Conservation (phyloP, 768 basidiomycete genomes). For the Tulasnella sp. region DNA sequence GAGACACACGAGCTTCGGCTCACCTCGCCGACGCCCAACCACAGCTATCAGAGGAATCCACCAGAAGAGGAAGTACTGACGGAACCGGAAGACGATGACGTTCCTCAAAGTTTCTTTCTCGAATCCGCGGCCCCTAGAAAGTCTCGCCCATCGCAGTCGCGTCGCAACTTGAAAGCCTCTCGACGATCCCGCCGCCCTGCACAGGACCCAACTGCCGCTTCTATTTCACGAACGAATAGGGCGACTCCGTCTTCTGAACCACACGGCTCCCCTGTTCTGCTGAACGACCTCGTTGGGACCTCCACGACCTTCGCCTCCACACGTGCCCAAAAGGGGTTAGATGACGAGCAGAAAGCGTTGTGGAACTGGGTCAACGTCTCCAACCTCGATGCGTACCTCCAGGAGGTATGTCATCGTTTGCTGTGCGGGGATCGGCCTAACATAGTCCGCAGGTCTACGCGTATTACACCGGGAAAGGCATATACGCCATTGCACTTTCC, state of each 20-base stretch:
- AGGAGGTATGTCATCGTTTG: slow-evolving; percentile 48
- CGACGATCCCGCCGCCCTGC: not conserved
- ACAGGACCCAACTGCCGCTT: slow-evolving; percentile 26
- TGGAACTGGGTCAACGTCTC: slow-evolving; percentile 99
- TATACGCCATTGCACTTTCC: slow-evolving; percentile 86
- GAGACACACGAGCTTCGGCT: slow-evolving; percentile 3
- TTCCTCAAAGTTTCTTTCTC: slow-evolving; percentile 76
- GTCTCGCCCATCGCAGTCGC: slow-evolving; percentile 24
- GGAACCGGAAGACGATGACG: slow-evolving; percentile 49
- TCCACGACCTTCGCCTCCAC: slow-evolving; percentile 8
- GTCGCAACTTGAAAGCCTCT: not conserved
- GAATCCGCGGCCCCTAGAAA: slow-evolving; percentile 30
- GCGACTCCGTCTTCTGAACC: slow-evolving; percentile 58
- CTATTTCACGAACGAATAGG: slow-evolving; percentile 39
- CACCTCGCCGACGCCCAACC: not conserved
- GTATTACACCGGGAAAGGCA: slow-evolving; percentile 95
- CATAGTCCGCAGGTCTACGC: slow-evolving; percentile 40
- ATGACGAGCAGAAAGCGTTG: slow-evolving; percentile 78
- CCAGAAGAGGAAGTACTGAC: not conserved
- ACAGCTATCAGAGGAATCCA: slow-evolving; percentile 4
- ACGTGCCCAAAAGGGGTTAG: slow-evolving; percentile 38
- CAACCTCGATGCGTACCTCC: slow-evolving; percentile 88
- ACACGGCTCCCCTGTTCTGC: slow-evolving; percentile 24
- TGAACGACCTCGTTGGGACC: not conserved
- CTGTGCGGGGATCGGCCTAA: not conserved